Evolutionary conservation across 2,329 filamentous ascomycete genomes (phyloP), one percentile per base, ranked within the genome.

Genomic region (Chaetomium strumarium): DNA sequence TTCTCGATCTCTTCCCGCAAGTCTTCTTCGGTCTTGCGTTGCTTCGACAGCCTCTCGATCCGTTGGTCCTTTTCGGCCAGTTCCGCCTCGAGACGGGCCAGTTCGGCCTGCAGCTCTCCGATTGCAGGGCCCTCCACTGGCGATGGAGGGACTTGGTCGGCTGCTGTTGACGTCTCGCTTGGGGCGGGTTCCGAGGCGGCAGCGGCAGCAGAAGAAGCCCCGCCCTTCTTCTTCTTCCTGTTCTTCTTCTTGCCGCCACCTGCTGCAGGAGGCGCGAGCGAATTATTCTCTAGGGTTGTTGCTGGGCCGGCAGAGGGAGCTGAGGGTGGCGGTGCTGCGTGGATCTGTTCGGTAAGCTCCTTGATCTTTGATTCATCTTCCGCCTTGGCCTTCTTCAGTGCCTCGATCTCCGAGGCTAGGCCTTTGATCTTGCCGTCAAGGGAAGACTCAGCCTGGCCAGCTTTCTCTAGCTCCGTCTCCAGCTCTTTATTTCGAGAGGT

Each of bases 181-280:
- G 66, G 55, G 5, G 70, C 66, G 5, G 70, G 61, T 49, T 75
- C 73, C 17, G 72, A 67, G 8, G 65, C 58, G 11, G 68, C 62
- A 16, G 63, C 62, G 12, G 64, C 61, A 24, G 62, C 52, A 20
- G 61, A 55, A 5, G 63, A 60, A 58, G 79, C 81, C 31, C 77
- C 80, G 16, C 80, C 82, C 74, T 91, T 92, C 78, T 95, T 96
- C 75, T 92, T 95, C 67, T 88, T 88, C 59, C 90, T 95, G 68
- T 88, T 91, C 70, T 89, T 95, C 71, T 90, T 92, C 54, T 77
- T 80, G 55, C 52, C 20, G 37, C 36, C 19, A 24, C 52, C 53
- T 0, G 51, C 24, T 17, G 52, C 19, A 1, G 59, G 55, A 16
- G 48, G 54, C 36, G 60, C 55, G 30, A 59, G 50, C 8, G 57